phyloP scores from a whole-genome alignment of 441 rosid species.

The Macaranga tanarius region DNA sequence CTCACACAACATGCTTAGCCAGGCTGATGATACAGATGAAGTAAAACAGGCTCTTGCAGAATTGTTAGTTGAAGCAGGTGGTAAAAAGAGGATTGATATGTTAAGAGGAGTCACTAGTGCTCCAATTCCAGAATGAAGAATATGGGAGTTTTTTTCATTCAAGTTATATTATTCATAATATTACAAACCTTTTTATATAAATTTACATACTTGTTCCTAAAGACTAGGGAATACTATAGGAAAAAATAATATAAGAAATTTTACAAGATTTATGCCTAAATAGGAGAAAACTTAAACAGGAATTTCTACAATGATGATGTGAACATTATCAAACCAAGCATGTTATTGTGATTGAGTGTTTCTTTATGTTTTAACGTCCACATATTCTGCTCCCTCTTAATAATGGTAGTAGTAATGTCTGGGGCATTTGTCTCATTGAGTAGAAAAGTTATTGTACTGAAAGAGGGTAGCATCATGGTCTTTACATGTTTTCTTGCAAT shows the following conservation, averaged over 20 bases:
- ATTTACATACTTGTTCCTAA: no score
- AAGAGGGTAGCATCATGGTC: background rate
- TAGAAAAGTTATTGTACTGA: background rate
- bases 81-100: constrained; percentile 19
- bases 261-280: no score
- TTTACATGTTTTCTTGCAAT: background rate
- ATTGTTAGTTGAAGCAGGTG: constrained; percentile 13
- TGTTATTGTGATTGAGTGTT: background rate
- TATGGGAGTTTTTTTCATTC: no score
- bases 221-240: no score
- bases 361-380: background rate
- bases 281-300: no score
- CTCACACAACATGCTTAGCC: constrained; percentile 23
- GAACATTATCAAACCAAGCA: background rate
- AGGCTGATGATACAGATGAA: background rate
- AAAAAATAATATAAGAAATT: no score
- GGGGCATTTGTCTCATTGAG: background rate
- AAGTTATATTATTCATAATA: no score
- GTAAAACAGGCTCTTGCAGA: constrained; percentile 15
- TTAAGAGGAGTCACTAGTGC: no score
- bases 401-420: background rate
- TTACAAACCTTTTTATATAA: no score
- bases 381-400: constrained; percentile 1
- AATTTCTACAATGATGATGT: no score
- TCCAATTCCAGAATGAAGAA: no score